These are phyloP conservation scores for Suhomyces faveliae DNA, from an alignment of 805 yeast species.

Conservation along the genomic window DNA sequence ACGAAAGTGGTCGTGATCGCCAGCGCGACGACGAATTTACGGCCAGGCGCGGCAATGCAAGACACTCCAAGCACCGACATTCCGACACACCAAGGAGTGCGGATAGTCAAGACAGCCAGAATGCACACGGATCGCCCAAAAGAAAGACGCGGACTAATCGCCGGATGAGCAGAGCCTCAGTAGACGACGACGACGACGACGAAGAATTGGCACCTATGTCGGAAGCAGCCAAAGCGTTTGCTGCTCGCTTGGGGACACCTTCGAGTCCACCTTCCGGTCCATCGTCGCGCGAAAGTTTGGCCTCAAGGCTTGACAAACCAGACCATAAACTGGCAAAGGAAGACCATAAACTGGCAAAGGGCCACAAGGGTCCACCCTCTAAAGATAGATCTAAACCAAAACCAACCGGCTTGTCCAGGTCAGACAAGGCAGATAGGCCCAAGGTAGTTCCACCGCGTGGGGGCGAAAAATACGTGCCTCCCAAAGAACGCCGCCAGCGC, in stretches of 20 bases:
- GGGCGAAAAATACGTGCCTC: neutral
- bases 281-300: slow-evolving; percentile 1
- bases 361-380: neutral
- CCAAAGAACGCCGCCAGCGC: neutral
- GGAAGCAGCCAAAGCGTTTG: slow-evolving; percentile 32
- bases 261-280: neutral
- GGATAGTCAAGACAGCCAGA: neutral
- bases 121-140: neutral
- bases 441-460: no score
- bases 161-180: neutral
- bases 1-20: neutral
- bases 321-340: neutral
- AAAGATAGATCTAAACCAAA: neutral
- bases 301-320: neutral
- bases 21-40: neutral
- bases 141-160: neutral
- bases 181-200: neutral
- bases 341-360: no score
- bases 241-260: slow-evolving; percentile 25
- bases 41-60: neutral
- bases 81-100: neutral
- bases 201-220: slow-evolving; percentile 21
- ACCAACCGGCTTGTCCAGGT: no score
- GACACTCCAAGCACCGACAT: neutral
- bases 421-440: no score